Base-by-base conservation (phyloP, 495 filamentous ascomycete species). In the Penicillium subrubescens region DNA sequence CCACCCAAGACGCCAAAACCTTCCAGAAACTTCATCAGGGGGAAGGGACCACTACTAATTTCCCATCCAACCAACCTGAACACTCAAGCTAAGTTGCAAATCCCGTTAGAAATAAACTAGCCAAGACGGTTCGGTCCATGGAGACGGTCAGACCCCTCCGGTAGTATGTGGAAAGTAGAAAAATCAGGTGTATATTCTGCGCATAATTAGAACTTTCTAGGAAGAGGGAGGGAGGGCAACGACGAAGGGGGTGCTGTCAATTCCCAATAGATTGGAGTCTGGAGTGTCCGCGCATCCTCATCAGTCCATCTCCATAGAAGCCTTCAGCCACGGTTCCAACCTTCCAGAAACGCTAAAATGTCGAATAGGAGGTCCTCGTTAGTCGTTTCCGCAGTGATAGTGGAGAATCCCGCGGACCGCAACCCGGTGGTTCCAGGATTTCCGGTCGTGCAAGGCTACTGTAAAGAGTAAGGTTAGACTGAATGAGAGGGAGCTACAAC, bases 321-420 rank as follows among this genome's bases (percentile, higher is more conserved):
- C 33, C 19, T 52, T 15, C 59, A 64, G 56, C 33, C 19, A 56
- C 19, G 60, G 31, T 52, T 48, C 57, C 44, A 52, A 69, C 67
- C 67, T 69, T 66, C 67, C 67, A 64, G 63, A 69, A 63, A 66
- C 53, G 61, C 58, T 31, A 61, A 62, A 66, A 64, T 53, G 64
- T 61, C 67, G 44, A 69, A 62, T 59, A 17, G 52, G 31, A 57
- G 23, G 6, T 12, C 27, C 48, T 14, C 10, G 27, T n/a, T 12
- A 12, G 39, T 27, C 41, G 60, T 67, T 65, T 62, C 61, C 65
- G 27, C 25, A 59, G 68, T 59, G 62, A 64, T 50, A 59, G 59
- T 65, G 66, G 59, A 46, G 62, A 59, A 33, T 33, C 54, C 4
- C 5, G 43, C 41, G 39, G 29, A 37, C 53, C 53, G 34, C 19